Evolutionary conservation across 352 stramenopile genomes (phyloP).

Genomic region (Phytopythium montanum): DNA sequence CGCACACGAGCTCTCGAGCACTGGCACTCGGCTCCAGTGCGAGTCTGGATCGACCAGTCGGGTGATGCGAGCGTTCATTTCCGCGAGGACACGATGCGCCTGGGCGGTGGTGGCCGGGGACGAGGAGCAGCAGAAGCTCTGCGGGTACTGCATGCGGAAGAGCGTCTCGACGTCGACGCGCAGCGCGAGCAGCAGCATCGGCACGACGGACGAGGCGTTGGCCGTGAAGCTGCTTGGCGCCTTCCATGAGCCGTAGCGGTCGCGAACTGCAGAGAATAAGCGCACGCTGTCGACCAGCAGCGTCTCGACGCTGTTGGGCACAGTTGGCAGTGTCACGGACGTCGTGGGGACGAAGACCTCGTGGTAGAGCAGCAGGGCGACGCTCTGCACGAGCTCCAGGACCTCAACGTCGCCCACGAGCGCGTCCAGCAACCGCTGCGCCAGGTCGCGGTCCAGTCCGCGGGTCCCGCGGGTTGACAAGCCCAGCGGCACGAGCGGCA

Average conservation of each 20-base stretch:
- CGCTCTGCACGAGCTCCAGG: conserved; percentile 33
- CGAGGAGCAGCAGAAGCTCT: conserved; percentile 39
- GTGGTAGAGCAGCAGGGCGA: conserved; percentile 36
- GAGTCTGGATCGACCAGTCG: conserved; percentile 49
- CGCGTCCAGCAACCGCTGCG: conserved; percentile 22
- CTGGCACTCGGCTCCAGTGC: conserved; percentile 47
- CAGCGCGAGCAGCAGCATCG: conserved; percentile 52
- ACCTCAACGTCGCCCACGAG: conserved; percentile 19
- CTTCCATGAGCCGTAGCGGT: conserved; percentile 12
- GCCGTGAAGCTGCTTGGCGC: conserved; percentile 9
- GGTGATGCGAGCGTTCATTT: conserved; percentile 38
- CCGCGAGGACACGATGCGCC: conserved; percentile 38
- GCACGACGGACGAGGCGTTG: conserved; percentile 15
- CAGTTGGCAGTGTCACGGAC: too few relatives aligned
- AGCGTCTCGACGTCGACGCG: conserved; percentile 60
- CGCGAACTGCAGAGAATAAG: conserved; percentile 25
- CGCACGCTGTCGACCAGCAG: conserved; percentile 43
- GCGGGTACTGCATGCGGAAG: conserved; percentile 56
- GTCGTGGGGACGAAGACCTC: conserved; percentile 24
- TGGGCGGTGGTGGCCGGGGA: conserved; percentile 17
- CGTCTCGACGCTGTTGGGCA: conserved; percentile 18
- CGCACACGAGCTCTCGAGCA: conserved; percentile 61
- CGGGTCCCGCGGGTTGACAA: conserved; percentile 16
- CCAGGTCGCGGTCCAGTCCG: conserved; percentile 17
- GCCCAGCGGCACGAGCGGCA: conserved; percentile 45